These are phyloP conservation scores for Whalleya microplaca DNA, from an alignment of 2,329 filamentous ascomycete genomes.

Conservation along the genomic window DNA sequence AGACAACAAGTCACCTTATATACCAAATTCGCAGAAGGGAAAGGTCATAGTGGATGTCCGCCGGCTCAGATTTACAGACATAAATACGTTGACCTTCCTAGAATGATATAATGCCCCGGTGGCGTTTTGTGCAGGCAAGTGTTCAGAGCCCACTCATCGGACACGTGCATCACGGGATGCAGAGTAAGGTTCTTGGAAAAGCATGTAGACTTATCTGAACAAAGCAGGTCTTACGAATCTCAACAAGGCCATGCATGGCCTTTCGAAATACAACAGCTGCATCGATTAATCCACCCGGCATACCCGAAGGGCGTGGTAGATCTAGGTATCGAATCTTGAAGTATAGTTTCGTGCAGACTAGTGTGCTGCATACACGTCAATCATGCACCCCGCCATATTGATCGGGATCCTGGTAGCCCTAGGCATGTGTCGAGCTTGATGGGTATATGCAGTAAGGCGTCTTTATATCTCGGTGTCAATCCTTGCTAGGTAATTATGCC, in stretches of 20 bases:
- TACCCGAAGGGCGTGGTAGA: conserved; percentile 2
- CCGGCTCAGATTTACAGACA: neutral
- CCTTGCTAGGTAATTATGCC: neutral
- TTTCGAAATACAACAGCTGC: neutral
- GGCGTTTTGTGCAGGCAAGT: neutral
- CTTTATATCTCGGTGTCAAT: neutral
- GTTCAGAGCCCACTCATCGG: neutral
- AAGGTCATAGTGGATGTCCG: neutral
- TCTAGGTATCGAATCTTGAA: neutral
- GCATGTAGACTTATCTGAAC: conserved; percentile 7
- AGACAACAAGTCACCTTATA: neutral
- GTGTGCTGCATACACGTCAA: no score
- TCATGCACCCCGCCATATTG: neutral
- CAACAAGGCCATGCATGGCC: neutral
- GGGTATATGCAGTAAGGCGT: neutral
- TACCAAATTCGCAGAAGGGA: neutral
- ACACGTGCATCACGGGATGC: conserved; percentile 14
- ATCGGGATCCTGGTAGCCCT: neutral
- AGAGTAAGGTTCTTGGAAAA: conserved; percentile 1
- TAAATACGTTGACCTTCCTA: conserved; percentile 19
- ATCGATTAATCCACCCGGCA: neutral
- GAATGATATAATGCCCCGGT: conserved; percentile 14
- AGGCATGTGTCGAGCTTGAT: neutral
- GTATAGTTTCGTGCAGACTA: neutral
- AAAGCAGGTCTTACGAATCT: conserved; percentile 15